Evolutionary conservation across 1,139 yeast species (phyloP).

Genomic region (Pichia inconspicua): DNA sequence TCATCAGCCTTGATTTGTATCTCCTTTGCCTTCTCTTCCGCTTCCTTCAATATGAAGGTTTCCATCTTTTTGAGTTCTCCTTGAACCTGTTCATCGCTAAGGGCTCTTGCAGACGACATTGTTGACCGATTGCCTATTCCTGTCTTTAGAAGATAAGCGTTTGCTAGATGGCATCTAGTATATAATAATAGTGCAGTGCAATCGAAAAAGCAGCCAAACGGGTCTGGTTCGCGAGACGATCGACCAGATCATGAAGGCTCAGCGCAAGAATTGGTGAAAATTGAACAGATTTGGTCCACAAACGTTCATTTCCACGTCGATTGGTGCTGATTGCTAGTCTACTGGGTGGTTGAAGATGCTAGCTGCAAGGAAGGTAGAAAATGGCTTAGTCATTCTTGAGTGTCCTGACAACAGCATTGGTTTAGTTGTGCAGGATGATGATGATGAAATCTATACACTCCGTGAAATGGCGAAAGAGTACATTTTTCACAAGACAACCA

Average conservation of each 20-base stretch:
- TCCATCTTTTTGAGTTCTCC: conserved; percentile 97
- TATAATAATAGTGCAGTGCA: too few relatives aligned
- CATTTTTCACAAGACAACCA: neutral
- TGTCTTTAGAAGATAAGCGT: too few relatives aligned
- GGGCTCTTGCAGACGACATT: conserved; percentile 31
- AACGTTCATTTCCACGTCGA: too few relatives aligned
- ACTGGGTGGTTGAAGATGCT: neutral
- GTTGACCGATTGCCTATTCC: neutral
- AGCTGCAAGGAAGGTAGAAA: neutral
- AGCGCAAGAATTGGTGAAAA: too few relatives aligned
- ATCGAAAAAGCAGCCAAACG: too few relatives aligned
- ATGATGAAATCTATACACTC: neutral
- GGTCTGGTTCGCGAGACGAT: too few relatives aligned
- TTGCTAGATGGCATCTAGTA: too few relatives aligned
- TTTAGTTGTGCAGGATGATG: neutral
- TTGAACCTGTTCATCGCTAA: conserved; percentile 53
- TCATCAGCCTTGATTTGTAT: conserved; percentile 93
- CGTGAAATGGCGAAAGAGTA: neutral
- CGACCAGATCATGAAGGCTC: too few relatives aligned
- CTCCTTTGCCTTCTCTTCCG: conserved; percentile 97
- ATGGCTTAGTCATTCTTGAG: neutral
- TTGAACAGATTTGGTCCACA: too few relatives aligned
- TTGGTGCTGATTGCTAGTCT: too few relatives aligned
- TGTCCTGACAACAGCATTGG: neutral
- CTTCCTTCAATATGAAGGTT: conserved; percentile 97